These are phyloP conservation scores for Hyaloscypha variabilis DNA, from an alignment of 495 filamentous ascomycete species.

Conservation along the genomic window DNA sequence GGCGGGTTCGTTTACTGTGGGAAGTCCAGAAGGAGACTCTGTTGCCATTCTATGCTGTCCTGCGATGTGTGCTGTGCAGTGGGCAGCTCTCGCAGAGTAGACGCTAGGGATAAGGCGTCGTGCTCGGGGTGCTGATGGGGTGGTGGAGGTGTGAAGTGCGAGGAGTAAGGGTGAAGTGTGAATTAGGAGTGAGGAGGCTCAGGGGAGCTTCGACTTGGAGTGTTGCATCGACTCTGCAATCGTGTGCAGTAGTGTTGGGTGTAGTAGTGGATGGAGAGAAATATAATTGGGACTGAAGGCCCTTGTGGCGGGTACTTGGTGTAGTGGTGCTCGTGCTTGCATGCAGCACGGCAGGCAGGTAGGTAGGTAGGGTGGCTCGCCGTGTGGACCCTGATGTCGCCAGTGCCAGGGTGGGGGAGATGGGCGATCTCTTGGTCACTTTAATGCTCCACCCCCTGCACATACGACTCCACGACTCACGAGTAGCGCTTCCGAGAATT, in stretches of 20 bases:
- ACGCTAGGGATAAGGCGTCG: neutral
- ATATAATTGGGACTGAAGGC: neutral
- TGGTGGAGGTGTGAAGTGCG: slow-evolving; percentile 1
- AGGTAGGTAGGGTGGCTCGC: neutral
- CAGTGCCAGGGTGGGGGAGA: neutral
- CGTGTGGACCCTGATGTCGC: neutral
- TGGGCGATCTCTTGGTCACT: neutral
- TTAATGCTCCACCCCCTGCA: neutral
- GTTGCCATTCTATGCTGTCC: slow-evolving; percentile 4
- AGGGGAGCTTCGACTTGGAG: neutral
- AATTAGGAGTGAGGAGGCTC: slow-evolving; percentile 9
- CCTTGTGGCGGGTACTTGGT: neutral
- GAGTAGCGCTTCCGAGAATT: neutral
- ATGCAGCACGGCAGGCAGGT: neutral
- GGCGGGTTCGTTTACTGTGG: neutral
- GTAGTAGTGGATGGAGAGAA: neutral
- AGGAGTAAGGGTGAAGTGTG: too few species aligned
- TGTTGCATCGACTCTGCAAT: slow-evolving; percentile 9
- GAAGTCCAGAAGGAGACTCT: neutral
- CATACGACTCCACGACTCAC: too few species aligned
- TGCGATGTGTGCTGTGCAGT: neutral
- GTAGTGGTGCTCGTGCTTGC: neutral
- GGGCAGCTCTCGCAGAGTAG: neutral
- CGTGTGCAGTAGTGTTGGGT: neutral
- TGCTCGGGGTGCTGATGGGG: neutral